These are phyloP conservation scores for Leccinum ochraceum DNA, from an alignment of 768 basidiomycete species.

Conservation along the genomic window DNA sequence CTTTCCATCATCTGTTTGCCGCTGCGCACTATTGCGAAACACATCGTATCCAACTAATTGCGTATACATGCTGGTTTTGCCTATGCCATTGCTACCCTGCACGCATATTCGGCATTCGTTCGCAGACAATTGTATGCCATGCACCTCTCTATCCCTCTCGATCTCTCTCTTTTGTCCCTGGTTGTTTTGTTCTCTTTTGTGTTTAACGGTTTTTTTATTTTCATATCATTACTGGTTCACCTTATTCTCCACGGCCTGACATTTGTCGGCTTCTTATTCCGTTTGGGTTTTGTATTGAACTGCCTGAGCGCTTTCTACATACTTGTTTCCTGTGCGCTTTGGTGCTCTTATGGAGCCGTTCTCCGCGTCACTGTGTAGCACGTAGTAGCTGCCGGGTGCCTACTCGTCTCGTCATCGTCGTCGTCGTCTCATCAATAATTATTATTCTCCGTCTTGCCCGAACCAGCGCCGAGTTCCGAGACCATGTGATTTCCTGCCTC, in stretches of 20 bases:
- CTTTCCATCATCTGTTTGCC: slow-evolving; percentile 25
- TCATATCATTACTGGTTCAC: slow-evolving; percentile 31
- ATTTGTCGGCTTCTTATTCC: slow-evolving; percentile 32
- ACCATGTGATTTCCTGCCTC: slow-evolving; percentile 16
- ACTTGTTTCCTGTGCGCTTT: slow-evolving; percentile 33
- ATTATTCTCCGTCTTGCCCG: slow-evolving; percentile 18
- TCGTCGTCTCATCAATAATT: slow-evolving; percentile 25
- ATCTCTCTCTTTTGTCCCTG: slow-evolving; percentile 5
- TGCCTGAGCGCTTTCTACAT: slow-evolving; percentile 29
- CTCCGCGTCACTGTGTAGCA: slow-evolving; percentile 36
- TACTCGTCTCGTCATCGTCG: slow-evolving; percentile 20
- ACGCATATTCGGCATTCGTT: slow-evolving; percentile 23
- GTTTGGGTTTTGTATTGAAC: slow-evolving; percentile 21
- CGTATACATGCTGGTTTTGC: slow-evolving; percentile 39
- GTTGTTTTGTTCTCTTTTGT: slow-evolving; percentile 27
- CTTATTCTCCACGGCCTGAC: slow-evolving; percentile 29
- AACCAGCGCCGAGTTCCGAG: neutral
- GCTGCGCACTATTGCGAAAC: slow-evolving; percentile 36
- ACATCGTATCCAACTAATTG: slow-evolving; percentile 35
- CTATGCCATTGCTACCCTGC: slow-evolving; percentile 23
- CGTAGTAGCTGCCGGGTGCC: slow-evolving; percentile 37
- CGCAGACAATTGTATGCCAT: slow-evolving; percentile 30
- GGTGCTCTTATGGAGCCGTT: slow-evolving; percentile 26
- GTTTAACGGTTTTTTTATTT: slow-evolving; percentile 30
- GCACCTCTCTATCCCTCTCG: slow-evolving; percentile 10